phyloP scores from a whole-genome alignment of 805 yeast species.

The Saccharomyces jurei region DNA sequence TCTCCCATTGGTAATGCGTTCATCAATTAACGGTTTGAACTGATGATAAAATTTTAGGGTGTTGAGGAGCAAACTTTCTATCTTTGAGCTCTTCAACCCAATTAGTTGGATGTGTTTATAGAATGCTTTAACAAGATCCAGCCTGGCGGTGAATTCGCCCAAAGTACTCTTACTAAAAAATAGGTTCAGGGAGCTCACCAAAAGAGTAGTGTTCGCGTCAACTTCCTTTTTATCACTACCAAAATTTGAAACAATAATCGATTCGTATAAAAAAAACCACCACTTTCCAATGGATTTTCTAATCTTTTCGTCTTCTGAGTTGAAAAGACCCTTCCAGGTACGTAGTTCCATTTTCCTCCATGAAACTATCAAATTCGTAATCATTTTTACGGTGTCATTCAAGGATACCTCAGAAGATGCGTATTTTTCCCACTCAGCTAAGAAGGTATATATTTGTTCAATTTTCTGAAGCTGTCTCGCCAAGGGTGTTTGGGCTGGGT shows the following conservation, averaged over 20 bases:
- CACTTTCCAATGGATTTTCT: slow-evolving; percentile 57
- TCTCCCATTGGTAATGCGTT: slow-evolving; percentile 38
- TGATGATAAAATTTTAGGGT: slow-evolving; percentile 59
- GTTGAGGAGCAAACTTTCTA: slow-evolving; percentile 22
- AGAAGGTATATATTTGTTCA: slow-evolving; percentile 76
- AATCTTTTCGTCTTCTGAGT: slow-evolving; percentile 46
- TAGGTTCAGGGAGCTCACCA: slow-evolving; percentile 56
- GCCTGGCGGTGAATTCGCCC: slow-evolving; percentile 63
- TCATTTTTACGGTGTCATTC: slow-evolving; percentile 41
- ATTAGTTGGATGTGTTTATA: slow-evolving; percentile 40
- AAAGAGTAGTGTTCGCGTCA: slow-evolving; percentile 6
- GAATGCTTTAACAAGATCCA: slow-evolving; percentile 60
- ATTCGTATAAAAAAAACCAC: slow-evolving; percentile 90
- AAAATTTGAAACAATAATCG: slow-evolving; percentile 46
- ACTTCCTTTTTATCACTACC: slow-evolving; percentile 22
- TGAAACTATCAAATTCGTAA: slow-evolving; percentile 64
- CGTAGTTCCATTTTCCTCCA: slow-evolving; percentile 88
- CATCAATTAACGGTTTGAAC: slow-evolving; percentile 45
- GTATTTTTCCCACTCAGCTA: slow-evolving; percentile 90
- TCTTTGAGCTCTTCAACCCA: slow-evolving; percentile 18
- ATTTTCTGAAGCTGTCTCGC: slow-evolving; percentile 71
- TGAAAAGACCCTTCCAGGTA: slow-evolving; percentile 75
- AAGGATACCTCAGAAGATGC: slow-evolving; percentile 74
- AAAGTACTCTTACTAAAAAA: slow-evolving; percentile 67
- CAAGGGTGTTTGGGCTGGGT: slow-evolving; percentile 61